Base-by-base conservation (phyloP, 257 asterid species). In the Solanum lignicaule region DNA sequence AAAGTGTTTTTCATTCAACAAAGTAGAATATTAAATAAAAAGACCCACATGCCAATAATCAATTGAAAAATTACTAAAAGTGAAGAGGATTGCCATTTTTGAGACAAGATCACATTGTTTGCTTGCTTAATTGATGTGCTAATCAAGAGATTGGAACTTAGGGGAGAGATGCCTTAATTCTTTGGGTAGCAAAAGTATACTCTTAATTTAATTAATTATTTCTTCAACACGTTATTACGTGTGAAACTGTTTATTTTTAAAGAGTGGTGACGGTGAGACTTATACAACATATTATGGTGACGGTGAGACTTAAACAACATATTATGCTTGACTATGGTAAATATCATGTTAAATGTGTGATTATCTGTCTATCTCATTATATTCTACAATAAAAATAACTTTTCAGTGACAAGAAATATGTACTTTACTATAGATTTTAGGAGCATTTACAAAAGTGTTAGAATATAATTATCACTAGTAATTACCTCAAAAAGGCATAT, bases 121-220 rank as follows among this genome's bases (percentile, higher is more conserved):
- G 85, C 55, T 81, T 81, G 85, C 85, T 88, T 74, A 68, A 82
- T 83, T 55, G 88, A 92, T 91, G 91, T 90, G 87, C 90, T 87
- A 86, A 89, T 88, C 83, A 52, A 90, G 84, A 88, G 88, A 88
- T 90, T 88, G 84, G 87, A 88, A 81, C 86, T 38, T 58, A 89
- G 89, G 91, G 89, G 90, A 91, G 89, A 91, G 94, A 91, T 92
- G 92, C 94, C 94, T 92, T 46, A 46, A 81, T 94, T 86, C 48
- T 5, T 16, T 29, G 29, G 27, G 83, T 35, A 74, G 83, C 27
- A 23, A 73, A 73, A 73, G 29, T 18, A 73, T 33, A 14, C 38
- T 69, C 29, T 25, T 66, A 32, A 32, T 73, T 74, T 35, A 74
- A 5, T 74, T 21, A 74, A 35, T n/a, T 74, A 35, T 73, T 20